phyloP scores from a whole-genome alignment of 2,329 filamentous ascomycete species.

The Fusarium keratoplasticum region DNA sequence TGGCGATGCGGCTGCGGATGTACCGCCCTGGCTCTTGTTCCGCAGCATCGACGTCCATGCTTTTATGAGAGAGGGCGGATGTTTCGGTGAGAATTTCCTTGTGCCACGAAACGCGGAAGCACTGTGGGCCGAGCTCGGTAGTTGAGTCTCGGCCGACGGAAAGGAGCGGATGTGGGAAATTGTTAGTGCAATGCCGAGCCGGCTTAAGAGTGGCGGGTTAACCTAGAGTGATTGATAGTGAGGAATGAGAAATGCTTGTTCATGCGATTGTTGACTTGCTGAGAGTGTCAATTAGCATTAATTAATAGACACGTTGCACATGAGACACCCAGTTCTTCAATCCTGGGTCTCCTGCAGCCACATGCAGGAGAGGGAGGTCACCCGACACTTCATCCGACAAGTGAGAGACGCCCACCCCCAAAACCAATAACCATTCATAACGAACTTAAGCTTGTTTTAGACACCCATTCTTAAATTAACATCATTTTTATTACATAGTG shows the following conservation, averaged over 20 bases:
- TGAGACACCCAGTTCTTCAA: background rate
- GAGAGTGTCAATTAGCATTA: background rate
- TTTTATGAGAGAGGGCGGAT: background rate
- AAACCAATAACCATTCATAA: too few relatives aligned
- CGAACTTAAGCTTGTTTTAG: too few relatives aligned
- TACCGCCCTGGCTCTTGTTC: conserved; percentile 42
- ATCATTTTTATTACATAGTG: too few relatives aligned
- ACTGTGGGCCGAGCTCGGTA: conserved; percentile 23
- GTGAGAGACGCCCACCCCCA: too few relatives aligned
- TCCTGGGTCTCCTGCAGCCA: background rate
- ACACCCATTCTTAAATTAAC: too few relatives aligned
- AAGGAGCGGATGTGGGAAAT: conserved; percentile 32
- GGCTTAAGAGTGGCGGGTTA: conserved; percentile 1
- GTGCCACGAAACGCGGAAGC: conserved; percentile 25
- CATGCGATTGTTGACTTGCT: background rate
- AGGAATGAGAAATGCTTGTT: background rate
- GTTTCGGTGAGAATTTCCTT: conserved; percentile 20
- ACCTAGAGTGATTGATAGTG: background rate
- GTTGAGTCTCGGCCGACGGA: conserved; percentile 3
- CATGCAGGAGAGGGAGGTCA: background rate
- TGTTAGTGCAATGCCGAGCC: conserved; percentile 36
- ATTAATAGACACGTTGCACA: background rate
- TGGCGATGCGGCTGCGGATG: conserved; percentile 60
- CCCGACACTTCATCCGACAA: background rate
- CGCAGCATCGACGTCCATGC: conserved; percentile 36